Conservation (phyloP, 805 yeast genomes). For the Wickerhamomyces bisporus region DNA sequence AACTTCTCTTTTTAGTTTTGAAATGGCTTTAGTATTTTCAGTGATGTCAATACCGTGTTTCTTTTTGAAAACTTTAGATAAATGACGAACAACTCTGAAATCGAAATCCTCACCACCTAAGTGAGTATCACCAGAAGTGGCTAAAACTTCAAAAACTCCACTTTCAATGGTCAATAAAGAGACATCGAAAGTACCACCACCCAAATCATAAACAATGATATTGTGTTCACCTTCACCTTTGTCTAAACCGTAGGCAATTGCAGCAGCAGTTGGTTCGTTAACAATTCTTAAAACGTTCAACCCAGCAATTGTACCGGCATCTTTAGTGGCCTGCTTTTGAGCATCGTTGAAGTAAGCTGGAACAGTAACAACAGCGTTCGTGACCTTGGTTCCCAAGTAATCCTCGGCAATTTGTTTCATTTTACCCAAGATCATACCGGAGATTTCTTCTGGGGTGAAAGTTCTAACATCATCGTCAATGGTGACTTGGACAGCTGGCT, state of each 20-base stretch:
- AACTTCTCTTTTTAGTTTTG: slow-evolving; percentile 94
- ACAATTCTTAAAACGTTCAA: slow-evolving; percentile 83
- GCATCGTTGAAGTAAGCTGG: slow-evolving; percentile 94
- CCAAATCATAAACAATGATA: slow-evolving; percentile 88
- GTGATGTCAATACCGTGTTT: slow-evolving; percentile 83
- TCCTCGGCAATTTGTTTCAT: slow-evolving; percentile 94
- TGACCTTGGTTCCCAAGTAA: slow-evolving; percentile 76
- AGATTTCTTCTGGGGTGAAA: slow-evolving; percentile 89
- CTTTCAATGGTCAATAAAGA: slow-evolving; percentile 82
- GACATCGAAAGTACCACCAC: slow-evolving; percentile 98
- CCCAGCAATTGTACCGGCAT: slow-evolving; percentile 91
- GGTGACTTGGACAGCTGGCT: slow-evolving; percentile 77
- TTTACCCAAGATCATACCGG: slow-evolving; percentile 86
- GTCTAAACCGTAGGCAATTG: slow-evolving; percentile 93
- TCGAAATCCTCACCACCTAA: slow-evolving; percentile 98
- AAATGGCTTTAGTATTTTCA: slow-evolving; percentile 77
- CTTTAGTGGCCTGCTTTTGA: slow-evolving; percentile 91
- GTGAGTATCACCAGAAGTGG: slow-evolving; percentile 95
- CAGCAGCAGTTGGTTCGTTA: slow-evolving; percentile 96
- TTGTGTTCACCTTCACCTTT: slow-evolving; percentile 78
- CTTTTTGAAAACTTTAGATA: slow-evolving; percentile 84
- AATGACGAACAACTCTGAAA: slow-evolving; percentile 81
- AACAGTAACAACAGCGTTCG: slow-evolving; percentile 88
- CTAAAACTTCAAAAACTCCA: slow-evolving; percentile 89
- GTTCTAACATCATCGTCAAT: slow-evolving; percentile 68